Evolutionary conservation across 2,329 filamentous ascomycete genomes (phyloP), one percentile per base, ranked within the genome.

Genomic region (Fusarium sp.): DNA sequence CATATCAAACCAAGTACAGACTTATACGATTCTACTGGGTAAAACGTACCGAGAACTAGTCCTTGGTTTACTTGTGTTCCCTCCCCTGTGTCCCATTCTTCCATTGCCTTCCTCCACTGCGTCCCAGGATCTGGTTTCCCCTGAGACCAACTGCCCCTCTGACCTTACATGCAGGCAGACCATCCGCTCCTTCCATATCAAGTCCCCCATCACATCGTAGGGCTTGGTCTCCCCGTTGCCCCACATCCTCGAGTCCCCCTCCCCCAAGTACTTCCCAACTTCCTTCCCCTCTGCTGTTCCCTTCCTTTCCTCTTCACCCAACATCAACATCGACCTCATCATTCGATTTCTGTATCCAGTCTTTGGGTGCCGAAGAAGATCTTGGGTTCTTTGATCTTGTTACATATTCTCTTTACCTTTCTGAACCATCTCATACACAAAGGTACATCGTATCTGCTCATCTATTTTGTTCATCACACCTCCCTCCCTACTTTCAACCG

Each of bases 371-470:
- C 42, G 41, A 30, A 41, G n/a, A 23, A 51, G 60, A 54, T 57
- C 66, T 69, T 69, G 57, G 62, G 23, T 59, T 54, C 60, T 67
- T 62, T 38, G 65, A 65, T 70, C 66, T 69, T 57, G 52, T 38
- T 26, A 10, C 30, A 30, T 36, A 69, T 66, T 47, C 57, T 51
- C 54, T 63, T 53, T 33, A 53, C 37, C 49, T 67, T 58, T 16
- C 23, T 44, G 56, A 46, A 55, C 49, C 33, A 56, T 61, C 44
- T 18, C 30, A 46, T 69, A 61, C 44, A 11, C 23, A 46, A 36
- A 38, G 52, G 56, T 38, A 38, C 45, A 44, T 28, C 12, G n/a
- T 6, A 11, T 8, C 12, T 38, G 13, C 58, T 37, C 42, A 26
- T 54, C 33, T 53, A 69, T 69, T 57, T 69, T 60, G 65, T 61